Base-by-base conservation (phyloP, 2,329 filamentous ascomycete genomes). In the Neonectria ditissima region DNA sequence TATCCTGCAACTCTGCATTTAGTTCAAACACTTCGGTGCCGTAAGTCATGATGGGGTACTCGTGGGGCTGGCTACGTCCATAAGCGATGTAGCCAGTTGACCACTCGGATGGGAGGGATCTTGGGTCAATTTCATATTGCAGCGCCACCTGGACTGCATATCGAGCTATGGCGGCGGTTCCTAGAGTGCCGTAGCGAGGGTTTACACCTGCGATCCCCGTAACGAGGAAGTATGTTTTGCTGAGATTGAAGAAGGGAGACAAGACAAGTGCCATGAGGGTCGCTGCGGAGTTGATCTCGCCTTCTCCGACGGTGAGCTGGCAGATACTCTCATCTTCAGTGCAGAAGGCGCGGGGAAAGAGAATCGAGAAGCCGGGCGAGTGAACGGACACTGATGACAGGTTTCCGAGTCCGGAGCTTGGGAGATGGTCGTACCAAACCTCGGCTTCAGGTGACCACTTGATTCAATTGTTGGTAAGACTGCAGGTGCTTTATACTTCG, bases 181-280 rank as follows among this genome's bases (percentile, higher is more conserved):
- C 87, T 5, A 91, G 82, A 0, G 91, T 92, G 22, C 84, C 88
- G 26, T 87, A 78, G 65, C 89, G 86, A 1, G 91, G 92, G 75
- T 88, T 93, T 45, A 92, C 83, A n/a, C 92, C 91, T 2, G 88
- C 91, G 65, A 94, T 93, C 2, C 91, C 92, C 1, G 85, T 87
- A 30, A 92, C 77, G 61, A 94, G 77, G 77, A 93, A 92, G 79
- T 94, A 94, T 1, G 91, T 91, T 51, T 81, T 77, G 1, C 79
- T 83, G 13, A 94, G 82, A 77, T 93, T 84, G 75, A 94, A 92
- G 11, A 80, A 73, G 1, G 80, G 75, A 0, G 87, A 91, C 14
- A 89, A 82, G n/a, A 86, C 80, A 10, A 93, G 81, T 0, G 91
- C 86, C 50, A 84, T 84, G 64, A 92, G 84, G 0, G 89, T 89